phyloP scores from a whole-genome alignment of 192 early-diverging fungal species.

The Gorgonomyces haynaldii region DNA sequence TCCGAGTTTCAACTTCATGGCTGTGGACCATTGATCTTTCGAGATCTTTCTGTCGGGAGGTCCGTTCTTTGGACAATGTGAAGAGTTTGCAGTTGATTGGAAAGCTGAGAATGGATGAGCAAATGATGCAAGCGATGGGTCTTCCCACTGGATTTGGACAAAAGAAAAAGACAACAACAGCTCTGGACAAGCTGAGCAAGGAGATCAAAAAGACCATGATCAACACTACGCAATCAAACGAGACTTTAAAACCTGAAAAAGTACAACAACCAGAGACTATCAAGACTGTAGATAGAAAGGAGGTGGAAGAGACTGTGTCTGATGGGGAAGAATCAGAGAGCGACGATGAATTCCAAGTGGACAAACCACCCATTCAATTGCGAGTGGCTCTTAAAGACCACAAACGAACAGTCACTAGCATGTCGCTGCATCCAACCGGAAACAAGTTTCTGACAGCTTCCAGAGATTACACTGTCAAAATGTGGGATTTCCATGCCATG shows the following conservation, averaged over 20 bases:
- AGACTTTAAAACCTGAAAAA: constrained; percentile 1
- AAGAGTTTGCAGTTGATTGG: too few species aligned
- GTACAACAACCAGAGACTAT: neutral
- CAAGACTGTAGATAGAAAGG: constrained; percentile 1
- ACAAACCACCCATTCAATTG: neutral
- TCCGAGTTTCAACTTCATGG: too few species aligned
- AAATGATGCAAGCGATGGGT: constrained; percentile 25
- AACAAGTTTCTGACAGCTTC: constrained; percentile 65
- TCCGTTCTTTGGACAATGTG: too few species aligned
- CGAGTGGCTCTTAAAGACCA: neutral
- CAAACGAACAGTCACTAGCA: constrained; percentile 56
- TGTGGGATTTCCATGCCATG: constrained; percentile 95
- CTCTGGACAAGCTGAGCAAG: neutral
- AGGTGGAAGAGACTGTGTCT: neutral
- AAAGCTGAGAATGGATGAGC: constrained; percentile 10
- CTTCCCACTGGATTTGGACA: constrained; percentile 20
- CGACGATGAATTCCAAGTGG: neutral
- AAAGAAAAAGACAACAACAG: too few species aligned
- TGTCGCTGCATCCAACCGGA: constrained; percentile 76
- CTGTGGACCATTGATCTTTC: too few species aligned
- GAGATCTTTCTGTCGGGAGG: too few species aligned
- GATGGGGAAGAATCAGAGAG: neutral
- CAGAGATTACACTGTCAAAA: constrained; percentile 65
- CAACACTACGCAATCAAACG: neutral
- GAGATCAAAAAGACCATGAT: constrained; percentile 1